Percentiles rank a stretch among this genome's conserved stretches.
Conservation (phyloP, 176 grass and related monocot species). For the Avena sativa region DNA sequence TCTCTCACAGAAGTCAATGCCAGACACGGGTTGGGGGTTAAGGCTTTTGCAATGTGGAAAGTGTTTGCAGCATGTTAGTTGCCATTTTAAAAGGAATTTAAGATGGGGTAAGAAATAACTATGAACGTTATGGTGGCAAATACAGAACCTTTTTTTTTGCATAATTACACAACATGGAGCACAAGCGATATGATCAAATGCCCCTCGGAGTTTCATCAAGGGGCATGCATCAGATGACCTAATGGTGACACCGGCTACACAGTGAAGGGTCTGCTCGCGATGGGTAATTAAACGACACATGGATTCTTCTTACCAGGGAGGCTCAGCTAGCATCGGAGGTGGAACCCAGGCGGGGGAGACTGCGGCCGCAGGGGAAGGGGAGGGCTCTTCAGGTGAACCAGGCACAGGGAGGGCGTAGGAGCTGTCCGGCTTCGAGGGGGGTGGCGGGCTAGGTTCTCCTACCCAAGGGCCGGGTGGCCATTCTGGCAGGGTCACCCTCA, state of each 20-base stretch:
- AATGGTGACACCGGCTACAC: neutral
- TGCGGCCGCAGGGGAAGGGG: neutral
- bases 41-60: no score
- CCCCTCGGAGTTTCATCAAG: no score
- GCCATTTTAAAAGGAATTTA: no score
- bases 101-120: no score
- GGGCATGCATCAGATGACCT: neutral
- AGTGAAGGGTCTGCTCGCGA: neutral
- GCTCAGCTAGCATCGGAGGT: neutral
- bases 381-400: neutral
- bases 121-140: no score
- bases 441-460: no score
- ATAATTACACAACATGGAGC: neutral
- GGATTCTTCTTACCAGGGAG: neutral
- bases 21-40: no score
- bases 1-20: no score
- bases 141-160: no score
- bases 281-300: neutral
- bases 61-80: no score
- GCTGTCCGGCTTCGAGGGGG: neutral
- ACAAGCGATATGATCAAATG: neutral
- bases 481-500: no score
- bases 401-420: neutral
- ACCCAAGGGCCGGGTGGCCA: no score
- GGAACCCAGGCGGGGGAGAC: neutral